phyloP scores from a whole-genome alignment of 441 rosid genomes.

The Syzygium syzygioides region DNA sequence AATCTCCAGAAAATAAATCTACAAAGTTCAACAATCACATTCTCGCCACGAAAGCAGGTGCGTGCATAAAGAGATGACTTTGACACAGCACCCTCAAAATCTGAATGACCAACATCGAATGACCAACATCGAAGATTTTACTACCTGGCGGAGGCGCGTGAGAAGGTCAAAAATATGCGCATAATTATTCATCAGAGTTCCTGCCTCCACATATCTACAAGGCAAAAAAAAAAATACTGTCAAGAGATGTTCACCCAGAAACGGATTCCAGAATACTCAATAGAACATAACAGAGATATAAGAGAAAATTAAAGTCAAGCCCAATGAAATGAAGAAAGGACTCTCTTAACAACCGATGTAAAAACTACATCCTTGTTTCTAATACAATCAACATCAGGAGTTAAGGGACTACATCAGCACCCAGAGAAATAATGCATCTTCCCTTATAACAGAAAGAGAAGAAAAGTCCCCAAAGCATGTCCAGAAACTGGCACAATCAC shows the following conservation, averaged over 20 bases:
- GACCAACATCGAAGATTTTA: neutral
- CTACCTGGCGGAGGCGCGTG: constrained; percentile 92
- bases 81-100: neutral
- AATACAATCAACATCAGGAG: neutral
- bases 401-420: neutral
- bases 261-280: neutral
- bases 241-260: neutral
- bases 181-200: constrained; percentile 87
- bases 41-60: neutral
- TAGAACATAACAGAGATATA: neutral
- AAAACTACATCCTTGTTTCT: neutral
- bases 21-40: neutral
- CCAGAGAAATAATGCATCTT: neutral
- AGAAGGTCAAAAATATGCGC: constrained; percentile 96
- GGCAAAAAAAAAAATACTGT: neutral
- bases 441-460: neutral
- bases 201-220: constrained; percentile 75
- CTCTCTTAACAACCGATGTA: neutral
- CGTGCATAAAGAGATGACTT: neutral
- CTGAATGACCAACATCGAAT: neutral
- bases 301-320: neutral
- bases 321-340: neutral
- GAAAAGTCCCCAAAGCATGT: neutral
- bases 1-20: neutral
- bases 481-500: neutral